These are phyloP conservation scores for Phylloporus gajari DNA, from an alignment of 1,284 basidiomycete species.

Conservation along the genomic window DNA sequence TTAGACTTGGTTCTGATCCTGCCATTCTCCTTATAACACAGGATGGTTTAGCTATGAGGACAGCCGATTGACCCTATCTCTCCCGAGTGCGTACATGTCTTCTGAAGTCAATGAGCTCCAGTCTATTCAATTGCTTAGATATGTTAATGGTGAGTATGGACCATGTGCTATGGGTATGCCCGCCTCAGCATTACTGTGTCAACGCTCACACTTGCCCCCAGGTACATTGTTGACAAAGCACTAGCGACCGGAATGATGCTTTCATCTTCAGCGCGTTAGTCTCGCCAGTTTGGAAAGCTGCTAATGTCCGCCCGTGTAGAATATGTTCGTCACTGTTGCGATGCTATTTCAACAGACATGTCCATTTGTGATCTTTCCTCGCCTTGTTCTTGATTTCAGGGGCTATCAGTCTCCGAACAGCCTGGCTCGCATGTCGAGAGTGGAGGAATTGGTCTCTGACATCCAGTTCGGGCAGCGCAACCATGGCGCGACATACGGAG, in stretches of 20 bases:
- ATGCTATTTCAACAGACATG: not conserved
- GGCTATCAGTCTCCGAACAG: not conserved
- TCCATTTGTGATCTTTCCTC: constrained; percentile 18
- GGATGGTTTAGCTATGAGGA: not conserved
- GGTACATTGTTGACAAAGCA: constrained; percentile 10
- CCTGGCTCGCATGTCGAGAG: constrained; percentile 4
- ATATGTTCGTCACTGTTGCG: not conserved
- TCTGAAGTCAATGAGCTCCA: not conserved
- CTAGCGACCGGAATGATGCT: not conserved
- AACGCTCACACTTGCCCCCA: constrained; percentile 9
- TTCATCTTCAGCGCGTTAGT: constrained; percentile 5
- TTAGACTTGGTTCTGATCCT: not conserved
- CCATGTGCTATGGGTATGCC: not conserved
- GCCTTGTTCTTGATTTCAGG: constrained; percentile 18
- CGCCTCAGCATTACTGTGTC: not conserved
- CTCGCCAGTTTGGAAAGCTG: not conserved
- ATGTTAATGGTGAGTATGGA: not conserved
- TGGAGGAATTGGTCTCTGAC: not conserved
- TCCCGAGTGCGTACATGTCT: not conserved
- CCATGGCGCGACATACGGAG: too few relatives aligned
- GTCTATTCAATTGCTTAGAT: not conserved
- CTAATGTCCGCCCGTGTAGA: not conserved
- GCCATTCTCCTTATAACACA: not conserved
- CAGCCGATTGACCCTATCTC: too few relatives aligned
- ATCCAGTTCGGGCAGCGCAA: too few relatives aligned